Conservation (phyloP, 495 filamentous ascomycete species). For the Neurospora hispaniola region DNA sequence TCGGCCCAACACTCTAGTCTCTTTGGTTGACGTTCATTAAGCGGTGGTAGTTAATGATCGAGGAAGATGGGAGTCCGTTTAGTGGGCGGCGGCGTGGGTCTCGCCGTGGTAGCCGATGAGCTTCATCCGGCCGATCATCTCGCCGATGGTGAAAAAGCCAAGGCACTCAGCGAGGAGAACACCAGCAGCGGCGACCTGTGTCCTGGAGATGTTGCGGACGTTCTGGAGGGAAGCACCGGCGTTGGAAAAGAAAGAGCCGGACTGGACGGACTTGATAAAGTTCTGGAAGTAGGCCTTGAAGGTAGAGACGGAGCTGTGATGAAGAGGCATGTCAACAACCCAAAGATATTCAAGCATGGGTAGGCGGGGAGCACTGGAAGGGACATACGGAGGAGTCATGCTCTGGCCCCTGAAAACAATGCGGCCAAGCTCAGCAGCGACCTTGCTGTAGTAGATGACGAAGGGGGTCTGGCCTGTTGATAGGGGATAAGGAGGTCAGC, state of each 20-base stretch:
- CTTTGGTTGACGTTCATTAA: not conserved
- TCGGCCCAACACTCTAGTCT: not conserved
- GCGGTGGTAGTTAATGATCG: not conserved
- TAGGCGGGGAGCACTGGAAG: not conserved
- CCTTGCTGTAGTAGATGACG: conserved; percentile 80
- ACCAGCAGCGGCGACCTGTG: conserved; percentile 57
- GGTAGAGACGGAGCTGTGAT: conserved; percentile 56
- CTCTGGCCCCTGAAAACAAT: conserved; percentile 79
- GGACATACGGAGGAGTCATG: conserved; percentile 87
- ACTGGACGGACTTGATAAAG: conserved; percentile 53
- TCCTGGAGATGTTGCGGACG: conserved; percentile 55
- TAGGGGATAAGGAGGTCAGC: not conserved
- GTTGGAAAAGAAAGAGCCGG: conserved; percentile 33
- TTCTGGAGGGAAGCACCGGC: conserved; percentile 44
- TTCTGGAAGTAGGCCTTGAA: conserved; percentile 84
- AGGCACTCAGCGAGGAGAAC: conserved; percentile 78
- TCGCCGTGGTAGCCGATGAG: conserved; percentile 83
- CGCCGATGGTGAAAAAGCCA: conserved; percentile 95
- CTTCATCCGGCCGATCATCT: conserved; percentile 93
- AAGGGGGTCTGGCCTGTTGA: conserved; percentile 69
- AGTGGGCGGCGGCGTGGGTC: conserved; percentile 43
- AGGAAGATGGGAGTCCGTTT: not conserved
- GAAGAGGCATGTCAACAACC: conserved; percentile 19
- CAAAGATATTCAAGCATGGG: not conserved
- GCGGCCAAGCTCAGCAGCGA: conserved; percentile 77